Percentiles rank a stretch among this genome's conserved stretches.
Evolutionary conservation across 495 filamentous ascomycete genomes (phyloP).

Genomic region (Saxispiralis lemnorum): DNA sequence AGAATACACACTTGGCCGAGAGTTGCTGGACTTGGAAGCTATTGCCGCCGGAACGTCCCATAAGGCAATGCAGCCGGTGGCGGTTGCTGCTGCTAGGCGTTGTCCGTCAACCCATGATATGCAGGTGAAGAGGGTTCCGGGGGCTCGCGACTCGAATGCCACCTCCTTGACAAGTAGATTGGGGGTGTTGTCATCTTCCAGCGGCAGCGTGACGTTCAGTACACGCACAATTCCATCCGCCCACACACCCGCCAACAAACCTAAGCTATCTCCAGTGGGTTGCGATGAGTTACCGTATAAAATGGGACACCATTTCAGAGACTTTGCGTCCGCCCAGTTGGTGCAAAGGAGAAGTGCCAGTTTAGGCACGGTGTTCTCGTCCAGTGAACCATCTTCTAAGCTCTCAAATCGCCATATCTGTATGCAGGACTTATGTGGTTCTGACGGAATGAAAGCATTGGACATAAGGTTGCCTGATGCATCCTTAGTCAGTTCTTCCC

Average conservation of each 20-base stretch:
- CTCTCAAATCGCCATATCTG: constrained; percentile 44
- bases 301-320: constrained; percentile 48
- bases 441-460: constrained; percentile 32
- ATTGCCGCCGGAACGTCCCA: constrained; percentile 31
- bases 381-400: constrained; percentile 19
- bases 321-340: constrained; percentile 42
- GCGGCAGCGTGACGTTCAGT: constrained; percentile 32
- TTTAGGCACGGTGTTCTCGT: constrained; percentile 25
- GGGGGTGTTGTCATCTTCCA: constrained; percentile 13
- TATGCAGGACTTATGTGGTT: constrained; percentile 32
- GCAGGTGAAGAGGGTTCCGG: constrained; percentile 37
- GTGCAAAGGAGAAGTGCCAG: constrained; percentile 39
- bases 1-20: constrained; percentile 36
- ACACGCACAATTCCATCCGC: constrained; percentile 45
- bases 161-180: constrained; percentile 33
- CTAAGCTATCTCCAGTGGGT: constrained; percentile 26
- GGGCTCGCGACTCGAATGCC: constrained; percentile 35
- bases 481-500: constrained; percentile 3
- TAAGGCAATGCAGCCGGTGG: constrained; percentile 42
- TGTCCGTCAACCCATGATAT: constrained; percentile 45
- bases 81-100: constrained; percentile 42
- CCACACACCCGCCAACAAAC: constrained; percentile 45
- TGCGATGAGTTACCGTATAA: constrained; percentile 3
- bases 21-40: constrained; percentile 10
- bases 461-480: constrained; percentile 15